phyloP scores from a whole-genome alignment of 768 basidiomycete genomes.

The Agrocybe praecox region DNA sequence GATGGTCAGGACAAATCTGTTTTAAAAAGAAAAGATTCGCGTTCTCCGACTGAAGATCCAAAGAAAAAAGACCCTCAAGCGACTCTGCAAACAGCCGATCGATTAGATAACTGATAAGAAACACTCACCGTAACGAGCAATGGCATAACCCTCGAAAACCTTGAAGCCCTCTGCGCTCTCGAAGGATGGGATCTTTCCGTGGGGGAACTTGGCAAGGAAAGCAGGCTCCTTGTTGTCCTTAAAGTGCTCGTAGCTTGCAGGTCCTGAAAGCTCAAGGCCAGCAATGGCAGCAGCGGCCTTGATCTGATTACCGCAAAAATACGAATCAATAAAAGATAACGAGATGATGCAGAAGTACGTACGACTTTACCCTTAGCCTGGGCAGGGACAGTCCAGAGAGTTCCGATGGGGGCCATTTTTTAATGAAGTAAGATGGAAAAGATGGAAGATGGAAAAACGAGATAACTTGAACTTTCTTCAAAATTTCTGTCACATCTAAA shows the following conservation, averaged over 20 bases:
- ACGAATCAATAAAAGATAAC: background rate
- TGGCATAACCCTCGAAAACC: constrained; percentile 76
- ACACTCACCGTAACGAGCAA: constrained; percentile 87
- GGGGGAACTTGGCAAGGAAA: constrained; percentile 74
- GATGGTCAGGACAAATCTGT: constrained; percentile 18
- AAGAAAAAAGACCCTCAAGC: constrained; percentile 35
- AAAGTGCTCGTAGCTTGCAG: constrained; percentile 56
- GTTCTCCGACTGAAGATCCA: constrained; percentile 6
- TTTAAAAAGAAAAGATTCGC: background rate
- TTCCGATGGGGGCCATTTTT: constrained; percentile 63
- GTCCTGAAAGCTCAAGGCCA: constrained; percentile 58
- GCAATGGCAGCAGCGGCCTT: constrained; percentile 60
- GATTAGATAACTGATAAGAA: constrained; percentile 33
- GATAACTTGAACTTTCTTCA: constrained; percentile 19
- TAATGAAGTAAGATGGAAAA: constrained; percentile 8
- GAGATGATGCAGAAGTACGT: constrained; percentile 21
- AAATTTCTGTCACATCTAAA: constrained; percentile 15
- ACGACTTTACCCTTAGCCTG: constrained; percentile 53
- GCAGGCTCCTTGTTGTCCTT: constrained; percentile 73
- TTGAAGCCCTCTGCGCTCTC: constrained; percentile 78
- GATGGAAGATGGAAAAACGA: constrained; percentile 15
- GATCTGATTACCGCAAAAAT: constrained; percentile 33
- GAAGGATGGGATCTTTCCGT: constrained; percentile 84
- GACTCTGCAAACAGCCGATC: constrained; percentile 21
- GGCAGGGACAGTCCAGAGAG: constrained; percentile 54